phyloP scores from a whole-genome alignment of 2,329 filamentous ascomycete species.

The Geosmithia putterillii region DNA sequence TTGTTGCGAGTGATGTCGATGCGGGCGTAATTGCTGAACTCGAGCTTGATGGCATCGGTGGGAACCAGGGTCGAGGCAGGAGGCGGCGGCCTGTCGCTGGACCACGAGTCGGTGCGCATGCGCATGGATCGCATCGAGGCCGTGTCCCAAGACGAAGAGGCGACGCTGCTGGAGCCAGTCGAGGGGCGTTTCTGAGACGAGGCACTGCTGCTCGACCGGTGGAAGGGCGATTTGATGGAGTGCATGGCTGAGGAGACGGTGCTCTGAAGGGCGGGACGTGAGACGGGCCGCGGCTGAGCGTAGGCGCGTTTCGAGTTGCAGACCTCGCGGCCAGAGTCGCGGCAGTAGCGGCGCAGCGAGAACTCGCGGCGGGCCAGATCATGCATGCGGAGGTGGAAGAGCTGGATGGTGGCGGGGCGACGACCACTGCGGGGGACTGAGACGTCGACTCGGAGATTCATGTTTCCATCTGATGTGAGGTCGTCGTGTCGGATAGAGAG shows the following conservation, averaged over 20 bases:
- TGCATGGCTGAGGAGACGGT: slow-evolving; percentile 38
- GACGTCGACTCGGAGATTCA: slow-evolving; percentile 88
- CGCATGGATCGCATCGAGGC: slow-evolving; percentile 5
- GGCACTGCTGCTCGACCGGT: slow-evolving; percentile 7
- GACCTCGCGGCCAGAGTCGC: slow-evolving; percentile 85
- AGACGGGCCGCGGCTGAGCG: slow-evolving; percentile 8
- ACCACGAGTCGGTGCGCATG: slow-evolving; percentile 4
- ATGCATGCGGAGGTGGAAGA: slow-evolving; percentile 94
- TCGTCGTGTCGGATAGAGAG: slow-evolving; percentile 84
- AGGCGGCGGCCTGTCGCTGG: slow-evolving; percentile 12
- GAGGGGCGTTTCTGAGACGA: slow-evolving; percentile 3
- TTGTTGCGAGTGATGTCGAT: slow-evolving; percentile 65
- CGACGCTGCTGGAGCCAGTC: slow-evolving; percentile 1
- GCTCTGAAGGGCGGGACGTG: slow-evolving; percentile 26
- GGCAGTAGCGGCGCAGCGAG: slow-evolving; percentile 80
- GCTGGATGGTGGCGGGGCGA: slow-evolving; percentile 55
- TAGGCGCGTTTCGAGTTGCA: slow-evolving; percentile 69
- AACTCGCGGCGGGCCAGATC: slow-evolving; percentile 79
- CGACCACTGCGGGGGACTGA: slow-evolving; percentile 43
- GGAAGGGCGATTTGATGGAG: slow-evolving; percentile 23
- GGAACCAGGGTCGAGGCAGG: slow-evolving; percentile 31
- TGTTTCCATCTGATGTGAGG: slow-evolving; percentile 81
- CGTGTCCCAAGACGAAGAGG: slow-evolving; percentile 2
- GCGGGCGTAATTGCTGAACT: slow-evolving; percentile 96
- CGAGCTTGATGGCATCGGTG: slow-evolving; percentile 73